These are phyloP conservation scores for Ceratobasidium sp. DNA, from an alignment of 1,284 basidiomycete genomes.

Conservation along the genomic window DNA sequence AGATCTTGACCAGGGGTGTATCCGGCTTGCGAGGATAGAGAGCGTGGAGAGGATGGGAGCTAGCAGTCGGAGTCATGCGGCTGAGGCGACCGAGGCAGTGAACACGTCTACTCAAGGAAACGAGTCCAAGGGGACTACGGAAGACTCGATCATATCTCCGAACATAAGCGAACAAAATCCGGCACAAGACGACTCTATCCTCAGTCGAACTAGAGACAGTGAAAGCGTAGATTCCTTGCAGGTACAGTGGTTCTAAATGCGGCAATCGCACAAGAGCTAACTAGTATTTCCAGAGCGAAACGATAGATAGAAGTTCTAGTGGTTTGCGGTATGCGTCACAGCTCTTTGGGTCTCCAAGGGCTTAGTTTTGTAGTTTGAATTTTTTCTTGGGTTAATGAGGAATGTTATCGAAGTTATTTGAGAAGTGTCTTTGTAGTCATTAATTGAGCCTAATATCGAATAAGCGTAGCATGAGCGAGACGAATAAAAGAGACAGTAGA, in stretches of 20 bases:
- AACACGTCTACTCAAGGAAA: not conserved
- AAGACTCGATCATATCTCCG: slow-evolving; percentile 35
- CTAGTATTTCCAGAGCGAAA: not conserved
- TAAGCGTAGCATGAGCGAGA: too few relatives aligned
- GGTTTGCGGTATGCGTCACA: slow-evolving; percentile 33
- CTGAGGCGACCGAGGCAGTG: not conserved
- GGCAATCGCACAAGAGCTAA: not conserved
- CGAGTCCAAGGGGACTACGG: not conserved
- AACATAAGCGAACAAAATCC: slow-evolving; percentile 12
- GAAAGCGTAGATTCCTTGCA: slow-evolving; percentile 20
- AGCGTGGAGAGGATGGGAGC: not conserved
- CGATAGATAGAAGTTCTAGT: slow-evolving; percentile 28
- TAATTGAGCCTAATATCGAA: too few relatives aligned
- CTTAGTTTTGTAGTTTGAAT: not conserved
- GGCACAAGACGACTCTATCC: not conserved
- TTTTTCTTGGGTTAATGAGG: not conserved
- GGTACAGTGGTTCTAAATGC: not conserved
- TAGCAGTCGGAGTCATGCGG: not conserved
- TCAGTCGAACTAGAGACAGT: not conserved
- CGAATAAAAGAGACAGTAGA: too few relatives aligned
- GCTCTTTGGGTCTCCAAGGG: slow-evolving; percentile 19
- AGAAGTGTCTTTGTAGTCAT: too few relatives aligned
- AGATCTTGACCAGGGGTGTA: not conserved
- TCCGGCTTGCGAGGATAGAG: slow-evolving; percentile 16
- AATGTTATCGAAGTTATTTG: not conserved